Evolutionary conservation across 495 filamentous ascomycete species (phyloP).

Genomic region (Neurospora tetrasperma): DNA sequence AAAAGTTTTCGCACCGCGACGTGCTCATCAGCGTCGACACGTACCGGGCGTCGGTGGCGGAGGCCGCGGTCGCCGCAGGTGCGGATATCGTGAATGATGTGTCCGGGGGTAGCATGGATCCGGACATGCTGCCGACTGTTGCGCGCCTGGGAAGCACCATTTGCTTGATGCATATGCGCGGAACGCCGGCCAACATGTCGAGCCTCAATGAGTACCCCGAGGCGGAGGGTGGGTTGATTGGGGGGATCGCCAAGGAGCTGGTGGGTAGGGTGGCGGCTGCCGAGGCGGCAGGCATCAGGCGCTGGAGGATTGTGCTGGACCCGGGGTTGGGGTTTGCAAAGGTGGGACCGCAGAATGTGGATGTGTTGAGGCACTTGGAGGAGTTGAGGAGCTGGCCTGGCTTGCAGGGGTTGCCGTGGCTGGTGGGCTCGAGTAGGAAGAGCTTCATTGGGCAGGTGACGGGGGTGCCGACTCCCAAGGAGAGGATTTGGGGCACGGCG

Average conservation of each 20-base stretch:
- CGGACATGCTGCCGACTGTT: constrained; percentile 71
- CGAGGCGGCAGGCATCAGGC: constrained; percentile 68
- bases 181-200: constrained; percentile 76
- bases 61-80: constrained; percentile 66
- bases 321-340: constrained; percentile 94
- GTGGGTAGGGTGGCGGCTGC: constrained; percentile 60
- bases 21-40: constrained; percentile 82
- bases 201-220: constrained; percentile 56
- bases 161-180: constrained; percentile 93
- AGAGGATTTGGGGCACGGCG: constrained; percentile 77
- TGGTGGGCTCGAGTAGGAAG: constrained; percentile 85
- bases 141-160: constrained; percentile 72
- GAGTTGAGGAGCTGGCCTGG: constrained; percentile 53
- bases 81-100: constrained; percentile 96
- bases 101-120: constrained; percentile 70
- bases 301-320: constrained; percentile 93
- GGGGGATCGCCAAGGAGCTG: constrained; percentile 60
- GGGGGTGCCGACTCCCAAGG: constrained; percentile 47
- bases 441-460: constrained; percentile 78
- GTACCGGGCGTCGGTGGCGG: constrained; percentile 79
- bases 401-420: constrained; percentile 70
- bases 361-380: constrained; percentile 57
- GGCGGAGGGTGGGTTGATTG: constrained; percentile 49
- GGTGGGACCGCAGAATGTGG: constrained; percentile 64
- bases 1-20: constrained; percentile 46